Base-by-base conservation (phyloP, 2,329 filamentous ascomycete species). In the Clonostachys rhizophaga region DNA sequence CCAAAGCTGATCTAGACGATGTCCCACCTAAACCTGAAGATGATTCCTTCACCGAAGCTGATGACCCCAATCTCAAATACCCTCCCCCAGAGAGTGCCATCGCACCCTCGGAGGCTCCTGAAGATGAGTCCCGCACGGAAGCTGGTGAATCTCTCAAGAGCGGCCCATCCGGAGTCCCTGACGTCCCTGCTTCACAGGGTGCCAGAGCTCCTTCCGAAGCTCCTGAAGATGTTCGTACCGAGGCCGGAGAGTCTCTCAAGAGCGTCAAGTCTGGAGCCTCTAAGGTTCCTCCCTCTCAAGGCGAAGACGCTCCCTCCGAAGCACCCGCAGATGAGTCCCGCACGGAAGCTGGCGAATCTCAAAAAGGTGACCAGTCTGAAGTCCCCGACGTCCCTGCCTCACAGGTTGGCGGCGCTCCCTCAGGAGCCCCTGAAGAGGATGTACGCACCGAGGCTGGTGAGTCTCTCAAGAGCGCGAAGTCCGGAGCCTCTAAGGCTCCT, bases 81-180 rank as follows among this genome's bases (percentile, higher is more conserved):
- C 42, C n/a, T 20, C 30, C 52, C 40, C 30, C 54, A 6, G 48
- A 47, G 14, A 47, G 48, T 5, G 34, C 48, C 16, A 43, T 43
- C 14, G 43, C 47, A 46, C 49, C 43, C 41, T 46, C 42, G 9
- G 44, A 45, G 9, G 41, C 46, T 4, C 33, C 42, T 34, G 33
- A 47, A 40, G 40, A 36, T 8, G n/a, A 17, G 16, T 20, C 10
- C 24, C 24, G 24, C 9, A 30, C 24, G 10, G 24, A 30, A 30
- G 24, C 24, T 10, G 24, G 24, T 30, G 24, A 30, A 30, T 30
- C 24, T 9, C 24, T 30, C 8, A 30, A 30, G 24, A 10, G 24
- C 24, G 24, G 24, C 24, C 24, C 1, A 10, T 30, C 24, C 3
- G 24, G 9, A 10, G 9, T 30, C 8, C 24, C 24, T 30, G 24